Evolutionary conservation across 164 flowering plant species (phyloP).

Genomic region (grape (Vitis vinifera)): DNA sequence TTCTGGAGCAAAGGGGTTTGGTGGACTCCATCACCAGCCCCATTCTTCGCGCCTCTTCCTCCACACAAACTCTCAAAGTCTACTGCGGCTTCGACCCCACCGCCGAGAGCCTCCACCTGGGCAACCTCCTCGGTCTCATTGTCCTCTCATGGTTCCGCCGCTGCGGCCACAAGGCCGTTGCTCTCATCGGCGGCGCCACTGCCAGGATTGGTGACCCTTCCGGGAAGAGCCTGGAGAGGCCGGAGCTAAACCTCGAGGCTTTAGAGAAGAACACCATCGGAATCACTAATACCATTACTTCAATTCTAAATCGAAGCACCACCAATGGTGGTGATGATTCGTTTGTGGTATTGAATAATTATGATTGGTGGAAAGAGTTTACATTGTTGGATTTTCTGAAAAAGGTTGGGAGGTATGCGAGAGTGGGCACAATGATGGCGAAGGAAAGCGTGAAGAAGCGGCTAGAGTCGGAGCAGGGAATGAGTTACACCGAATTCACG

Average conservation of each 20-base stretch:
- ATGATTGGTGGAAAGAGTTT: slow-evolving; percentile 86
- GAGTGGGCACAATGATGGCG: slow-evolving; percentile 70
- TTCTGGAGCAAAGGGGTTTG: slow-evolving; percentile 69
- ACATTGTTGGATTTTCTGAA: slow-evolving; percentile 59
- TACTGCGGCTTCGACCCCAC: slow-evolving; percentile 94
- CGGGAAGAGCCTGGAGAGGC: slow-evolving; percentile 72
- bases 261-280: slow-evolving; percentile 51
- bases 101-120: slow-evolving; percentile 76
- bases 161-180: slow-evolving; percentile 64
- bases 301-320: slow-evolving; percentile 30
- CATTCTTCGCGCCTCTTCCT: slow-evolving; percentile 41
- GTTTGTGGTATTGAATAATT: slow-evolving; percentile 55
- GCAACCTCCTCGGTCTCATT: slow-evolving; percentile 75
- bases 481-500: slow-evolving; percentile 76
- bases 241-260: slow-evolving; percentile 53
- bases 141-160: slow-evolving; percentile 82
- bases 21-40: slow-evolving; percentile 72
- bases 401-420: slow-evolving; percentile 58
- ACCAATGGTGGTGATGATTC: slow-evolving; percentile 3
- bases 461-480: slow-evolving; percentile 63
- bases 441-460: slow-evolving; percentile 67
- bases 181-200: slow-evolving; percentile 82
- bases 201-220: slow-evolving; percentile 87
- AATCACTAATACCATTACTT: slow-evolving; percentile 33
- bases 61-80: slow-evolving; percentile 35